Evolutionary conservation across 352 stramenopile genomes (phyloP), one percentile per base, ranked within the genome.

Genomic region (Globisporangium cystogenes): DNA sequence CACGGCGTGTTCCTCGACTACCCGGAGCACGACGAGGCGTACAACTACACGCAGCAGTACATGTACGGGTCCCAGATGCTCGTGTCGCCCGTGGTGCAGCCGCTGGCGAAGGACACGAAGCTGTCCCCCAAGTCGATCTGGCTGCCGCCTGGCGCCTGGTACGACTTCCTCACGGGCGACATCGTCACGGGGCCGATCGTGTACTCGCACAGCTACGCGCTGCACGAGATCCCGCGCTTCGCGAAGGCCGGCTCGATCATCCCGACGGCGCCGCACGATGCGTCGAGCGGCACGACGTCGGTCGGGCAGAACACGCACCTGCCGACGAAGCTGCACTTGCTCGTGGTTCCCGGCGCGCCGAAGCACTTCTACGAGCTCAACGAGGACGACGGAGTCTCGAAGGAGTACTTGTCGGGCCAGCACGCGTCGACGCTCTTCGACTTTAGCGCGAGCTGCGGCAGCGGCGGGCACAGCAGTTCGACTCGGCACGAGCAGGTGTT

Each of bases 121-220:
- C 21, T 68, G 8, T 48, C 57, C 7, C 41, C 48, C 20, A 67
- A 68, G 40, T 55, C 46, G 0, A 33, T 82, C 2, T 84, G 73
- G 73, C 23, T 84, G 2, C 73, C 73, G 4, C 72, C 72, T 16
- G 73, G 73, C 15, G 48, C 43, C n/a, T 84, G 73, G 73, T 62
- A 71, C 37, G 64, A 82, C 37, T 54, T 66, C 26, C 63, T 47
- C 21, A 62, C 54, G 1, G 61, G 61, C 26, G 53, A 56, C 31
- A 23, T 67, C 14, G 21, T 69, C 6, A 24, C 47, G 4, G 67
- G 69, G 1, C 67, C 67, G 23, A 55, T 48, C n/a, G 37, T 65
- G 33, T 56, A 66, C 42, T 66, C 53, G 7, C 42, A 52, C 11
- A 51, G 40, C 44, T 71, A 76, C 31, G 39, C 55, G 2, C 37